Evolutionary conservation across 257 asterid species (phyloP), one percentile per base, ranked within the genome.

Genomic region (Fraxinus anomala): DNA sequence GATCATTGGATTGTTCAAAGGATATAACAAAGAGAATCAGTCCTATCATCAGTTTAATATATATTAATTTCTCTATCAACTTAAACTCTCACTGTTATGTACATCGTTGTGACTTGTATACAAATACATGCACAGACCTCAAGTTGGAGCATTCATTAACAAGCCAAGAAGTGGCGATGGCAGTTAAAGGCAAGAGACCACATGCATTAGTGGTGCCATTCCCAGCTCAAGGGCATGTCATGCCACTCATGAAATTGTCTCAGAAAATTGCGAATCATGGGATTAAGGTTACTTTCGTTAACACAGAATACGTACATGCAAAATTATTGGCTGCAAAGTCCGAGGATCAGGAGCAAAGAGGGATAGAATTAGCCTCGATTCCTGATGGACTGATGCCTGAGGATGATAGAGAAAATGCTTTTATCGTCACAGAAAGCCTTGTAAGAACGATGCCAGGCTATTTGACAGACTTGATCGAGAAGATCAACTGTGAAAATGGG

Each of bases 141-240:
- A 3, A 47, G 56, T 47, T 40, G 47, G 47, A 47, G 56, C 13
- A 47, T 40, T 13, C n/a, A 16, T 49, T 49, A 17, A 49, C 1
- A 49, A 49, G 10, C 21, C 61, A 49, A 49, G 23, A 51, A 51
- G 6, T 16, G 10, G 23, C 63, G 17, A 49, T 51, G 61, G 61
- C 23, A 16, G 86, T 84, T 13, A 16, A 14, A 72, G 76, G 24
- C 51, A 67, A 24, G 34, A 49, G 30, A 65, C 67, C 81, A 13
- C 79, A 77, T 51, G 23, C 73, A 17, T 11, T 89, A 39, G 91
- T 66, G 0, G 90, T 87, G 14, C 87, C 94, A 16, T 78, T 65
- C 76, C 94, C 90, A 1, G 87, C 85, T 33, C 94, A 89, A 73
- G 94, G 91, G 37, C 91, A 89, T 23, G 89, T 89, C 13, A 82